Conservation (phyloP, 2,329 filamentous ascomycete genomes). For the Thielaviopsis euricoi region DNA sequence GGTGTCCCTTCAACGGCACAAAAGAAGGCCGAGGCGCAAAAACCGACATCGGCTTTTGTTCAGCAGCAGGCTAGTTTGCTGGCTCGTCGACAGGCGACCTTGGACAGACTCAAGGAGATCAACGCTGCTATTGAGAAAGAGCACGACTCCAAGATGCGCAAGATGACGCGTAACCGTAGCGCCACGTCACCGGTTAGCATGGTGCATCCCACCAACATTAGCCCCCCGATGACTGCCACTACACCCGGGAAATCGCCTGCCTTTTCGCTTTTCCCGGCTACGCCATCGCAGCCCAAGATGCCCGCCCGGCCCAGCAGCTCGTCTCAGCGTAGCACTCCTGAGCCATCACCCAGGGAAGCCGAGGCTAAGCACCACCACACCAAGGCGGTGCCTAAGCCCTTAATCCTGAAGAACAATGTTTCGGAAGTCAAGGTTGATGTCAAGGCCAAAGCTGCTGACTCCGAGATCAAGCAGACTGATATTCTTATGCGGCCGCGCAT, state of each 20-base stretch:
- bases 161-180: slow-evolving; percentile 6
- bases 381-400: not conserved
- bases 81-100: slow-evolving; percentile 39
- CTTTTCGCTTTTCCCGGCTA: slow-evolving; percentile 28
- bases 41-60: slow-evolving; percentile 4
- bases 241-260: slow-evolving; percentile 22
- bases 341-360: not conserved
- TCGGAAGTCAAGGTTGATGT: not conserved
- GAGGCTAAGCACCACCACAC: not conserved
- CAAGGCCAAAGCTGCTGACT: not conserved
- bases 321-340: slow-evolving; percentile 1
- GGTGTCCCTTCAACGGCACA: not conserved
- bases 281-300: slow-evolving; percentile 15
- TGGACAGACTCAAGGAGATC: slow-evolving; percentile 39
- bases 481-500: not conserved
- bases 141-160: slow-evolving; percentile 3
- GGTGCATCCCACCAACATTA: not conserved
- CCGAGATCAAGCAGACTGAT: slow-evolving; percentile 1
- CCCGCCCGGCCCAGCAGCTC: not conserved
- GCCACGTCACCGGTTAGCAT: slow-evolving; percentile 8
- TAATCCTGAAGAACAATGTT: not conserved
- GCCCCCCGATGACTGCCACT: not conserved
- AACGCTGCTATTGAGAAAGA: slow-evolving; percentile 21
- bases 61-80: slow-evolving; percentile 27
- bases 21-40: not conserved